Conservation (phyloP, 108 stramenopile species). For the Cyclostephanos invisitatus region DNA sequence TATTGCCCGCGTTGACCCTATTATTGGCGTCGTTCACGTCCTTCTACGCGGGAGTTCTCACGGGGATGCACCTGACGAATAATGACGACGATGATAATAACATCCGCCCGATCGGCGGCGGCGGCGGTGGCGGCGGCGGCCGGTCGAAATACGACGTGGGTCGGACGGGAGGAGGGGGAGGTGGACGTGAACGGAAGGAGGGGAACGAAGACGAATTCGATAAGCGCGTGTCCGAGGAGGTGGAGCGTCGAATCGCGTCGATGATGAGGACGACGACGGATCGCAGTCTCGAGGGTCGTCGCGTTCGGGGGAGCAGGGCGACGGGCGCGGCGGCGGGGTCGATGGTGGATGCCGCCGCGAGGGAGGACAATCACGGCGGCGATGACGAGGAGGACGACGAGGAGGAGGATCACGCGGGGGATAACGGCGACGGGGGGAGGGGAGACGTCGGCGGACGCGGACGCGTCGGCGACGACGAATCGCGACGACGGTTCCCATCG, state of each 20-base stretch:
- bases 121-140: no score
- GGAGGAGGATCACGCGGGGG: no score
- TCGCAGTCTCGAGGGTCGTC: no score
- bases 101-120: background rate
- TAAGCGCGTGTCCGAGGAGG: background rate
- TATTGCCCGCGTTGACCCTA: background rate
- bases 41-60: background rate
- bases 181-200: background rate
- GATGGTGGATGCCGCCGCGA: background rate
- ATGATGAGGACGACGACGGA: background rate
- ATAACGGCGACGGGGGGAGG: background rate
- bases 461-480: background rate
- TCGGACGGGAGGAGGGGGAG: background rate
- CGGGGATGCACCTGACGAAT: conserved; percentile 10
- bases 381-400: background rate
- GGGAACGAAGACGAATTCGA: background rate
- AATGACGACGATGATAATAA: no score
- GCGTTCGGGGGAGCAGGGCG: no score
- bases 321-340: background rate
- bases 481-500: conserved; percentile 40
- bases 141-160: no score
- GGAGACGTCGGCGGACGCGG: background rate
- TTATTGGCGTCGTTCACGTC: background rate
- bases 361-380: background rate
- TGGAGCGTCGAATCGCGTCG: conserved; percentile 1